Conservation (phyloP, 306 rosid species). For the Vicia villosa region DNA sequence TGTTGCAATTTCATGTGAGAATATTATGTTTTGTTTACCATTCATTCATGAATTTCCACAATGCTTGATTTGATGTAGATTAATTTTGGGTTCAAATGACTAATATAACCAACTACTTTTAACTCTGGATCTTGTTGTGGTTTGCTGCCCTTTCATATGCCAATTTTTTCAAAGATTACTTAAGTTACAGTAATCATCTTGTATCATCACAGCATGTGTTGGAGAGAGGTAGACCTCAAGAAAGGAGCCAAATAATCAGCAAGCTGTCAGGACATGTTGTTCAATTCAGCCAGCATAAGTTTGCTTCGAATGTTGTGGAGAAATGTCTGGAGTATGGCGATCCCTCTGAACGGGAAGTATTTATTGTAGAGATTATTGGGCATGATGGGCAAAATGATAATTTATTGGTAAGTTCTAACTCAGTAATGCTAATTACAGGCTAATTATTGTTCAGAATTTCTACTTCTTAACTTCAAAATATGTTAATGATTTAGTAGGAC, state of each 20-base stretch:
- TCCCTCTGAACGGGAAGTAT: slow-evolving; percentile 57
- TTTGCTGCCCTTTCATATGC: slow-evolving; percentile 4
- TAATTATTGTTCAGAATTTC: slow-evolving; percentile 27
- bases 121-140: slow-evolving; percentile 1
- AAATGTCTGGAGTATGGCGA: slow-evolving; percentile 85
- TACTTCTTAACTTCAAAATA: slow-evolving; percentile 15
- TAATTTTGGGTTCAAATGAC: not conserved
- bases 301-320: slow-evolving; percentile 90
- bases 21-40: slow-evolving; percentile 3
- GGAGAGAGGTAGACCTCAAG: slow-evolving; percentile 70
- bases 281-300: slow-evolving; percentile 71
- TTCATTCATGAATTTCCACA: not conserved
- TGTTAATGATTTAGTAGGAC: slow-evolving; percentile 20
- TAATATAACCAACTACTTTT: not conserved
- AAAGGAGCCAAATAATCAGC: slow-evolving; percentile 71
- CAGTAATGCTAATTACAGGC: slow-evolving; percentile 7
- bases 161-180: slow-evolving; percentile 10
- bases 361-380: slow-evolving; percentile 79
- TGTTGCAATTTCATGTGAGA: not conserved
- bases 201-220: slow-evolving; percentile 68
- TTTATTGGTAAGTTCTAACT: slow-evolving; percentile 60
- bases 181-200: slow-evolving; percentile 21
- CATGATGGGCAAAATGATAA: slow-evolving; percentile 61
- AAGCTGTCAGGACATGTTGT: slow-evolving; percentile 67
- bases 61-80: slow-evolving; percentile 14